Evolutionary conservation across 768 basidiomycete genomes (phyloP), one percentile per base, ranked within the genome.

Genomic region (Crucibulum laeve): DNA sequence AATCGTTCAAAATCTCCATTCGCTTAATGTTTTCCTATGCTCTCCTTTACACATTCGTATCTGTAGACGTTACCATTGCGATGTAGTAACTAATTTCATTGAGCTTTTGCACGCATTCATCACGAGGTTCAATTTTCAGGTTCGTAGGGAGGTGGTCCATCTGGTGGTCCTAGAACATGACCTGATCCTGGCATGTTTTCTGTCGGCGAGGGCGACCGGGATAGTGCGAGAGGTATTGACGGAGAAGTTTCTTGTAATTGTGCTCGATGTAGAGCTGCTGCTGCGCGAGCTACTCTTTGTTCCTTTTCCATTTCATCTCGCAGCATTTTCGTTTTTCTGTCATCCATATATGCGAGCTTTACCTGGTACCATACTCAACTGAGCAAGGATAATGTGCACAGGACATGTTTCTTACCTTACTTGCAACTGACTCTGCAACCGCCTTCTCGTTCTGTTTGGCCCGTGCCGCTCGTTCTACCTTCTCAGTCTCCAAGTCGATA

Each of bases 261-360:
- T 33, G 53, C 53, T 33, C 39, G 48, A 18, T 47, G 45, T 5
- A 59, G 55, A 25, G 54, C 58, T 5, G 53, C 56, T 3, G 53
- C 60, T 28, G 59, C 65, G 37, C 69, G 66, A 33, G 72, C 73
- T 43, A 55, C 66, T 34, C 79, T 65, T 39, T 58, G 64, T 47
- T 77, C 66, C 55, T 63, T 74, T 49, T 91, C 87, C 50, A 78
- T 69, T 53, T 83, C 67, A 46, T 88, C 80, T 5, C 60, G 62
- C 46, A 74, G 41, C 52, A 63, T 58, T 53, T 80, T 83, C 1
- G 66, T 62, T 54, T 71, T 82, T 40, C 90, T 75, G 56, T 92
- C 90, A 37, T 92, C 90, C 54, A 89, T 71, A 57, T 79, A 91
- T 1, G 83, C 83, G 39, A 89, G 61, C 57, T 81, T 87, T n/a